These are phyloP conservation scores for Didymella pomorum DNA, from an alignment of 2,329 filamentous ascomycete species.

Conservation along the genomic window DNA sequence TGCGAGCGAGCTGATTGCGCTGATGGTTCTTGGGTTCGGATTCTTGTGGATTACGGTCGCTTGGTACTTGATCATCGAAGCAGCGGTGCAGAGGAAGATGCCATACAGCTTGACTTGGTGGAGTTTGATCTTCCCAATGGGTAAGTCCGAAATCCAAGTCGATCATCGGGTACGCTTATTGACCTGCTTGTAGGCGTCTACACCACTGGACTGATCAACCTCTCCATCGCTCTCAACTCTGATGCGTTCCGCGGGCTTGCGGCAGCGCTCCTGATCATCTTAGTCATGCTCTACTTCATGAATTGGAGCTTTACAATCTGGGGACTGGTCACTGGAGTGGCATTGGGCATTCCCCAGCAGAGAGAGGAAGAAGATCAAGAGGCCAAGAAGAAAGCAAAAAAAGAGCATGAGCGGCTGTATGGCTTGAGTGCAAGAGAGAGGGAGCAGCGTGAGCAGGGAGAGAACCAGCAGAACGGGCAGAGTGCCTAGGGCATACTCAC, in stretches of 20 bases:
- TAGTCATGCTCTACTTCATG: conserved; percentile 27
- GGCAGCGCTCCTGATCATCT: conserved; percentile 23
- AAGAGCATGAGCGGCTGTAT: conserved; percentile 9
- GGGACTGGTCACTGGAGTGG: conserved; percentile 23
- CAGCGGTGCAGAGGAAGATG: conserved; percentile 20
- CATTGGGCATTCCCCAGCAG: conserved; percentile 27
- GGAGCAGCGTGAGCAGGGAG: neutral
- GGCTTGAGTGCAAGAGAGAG: neutral
- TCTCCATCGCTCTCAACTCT: conserved; percentile 27
- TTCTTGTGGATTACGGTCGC: conserved; percentile 27
- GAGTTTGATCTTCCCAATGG: conserved; percentile 32
- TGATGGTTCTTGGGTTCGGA: conserved; percentile 25
- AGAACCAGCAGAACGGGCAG: neutral
- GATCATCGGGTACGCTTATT: neutral
- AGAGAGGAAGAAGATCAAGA: conserved; percentile 26
- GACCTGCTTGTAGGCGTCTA: conserved; percentile 19
- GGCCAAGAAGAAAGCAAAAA: conserved; percentile 14
- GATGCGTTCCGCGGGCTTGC: conserved; percentile 25
- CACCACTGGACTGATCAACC: conserved; percentile 26
- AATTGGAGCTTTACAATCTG: conserved; percentile 28
- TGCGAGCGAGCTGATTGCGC: conserved; percentile 17
- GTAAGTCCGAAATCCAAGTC: conserved; percentile 1
- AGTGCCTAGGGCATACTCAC: neutral
- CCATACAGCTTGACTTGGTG: conserved; percentile 30
- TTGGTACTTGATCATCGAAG: conserved; percentile 28